Percentiles rank a stretch among this genome's conserved stretches.
Evolutionary conservation across 2,329 filamentous ascomycete genomes (phyloP).

Genomic region (Ascochyta clinopodiicola): DNA sequence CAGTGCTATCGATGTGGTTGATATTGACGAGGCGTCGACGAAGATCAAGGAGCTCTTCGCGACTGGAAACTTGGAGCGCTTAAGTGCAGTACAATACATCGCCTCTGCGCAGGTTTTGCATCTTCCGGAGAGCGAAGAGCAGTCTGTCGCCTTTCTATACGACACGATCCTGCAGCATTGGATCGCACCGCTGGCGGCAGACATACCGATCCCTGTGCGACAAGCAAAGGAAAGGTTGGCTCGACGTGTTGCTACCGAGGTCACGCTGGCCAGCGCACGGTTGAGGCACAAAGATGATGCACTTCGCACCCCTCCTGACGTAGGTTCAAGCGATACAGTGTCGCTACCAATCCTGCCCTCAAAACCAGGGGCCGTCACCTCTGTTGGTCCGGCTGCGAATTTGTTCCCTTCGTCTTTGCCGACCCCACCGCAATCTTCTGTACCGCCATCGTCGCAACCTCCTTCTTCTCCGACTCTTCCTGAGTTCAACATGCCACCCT

Average conservation of each 20-base stretch:
- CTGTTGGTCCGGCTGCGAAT: background rate
- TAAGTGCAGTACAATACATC: conserved; percentile 19
- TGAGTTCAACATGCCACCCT: background rate
- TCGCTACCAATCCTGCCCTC: conserved; percentile 32
- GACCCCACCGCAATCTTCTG: conserved; percentile 22
- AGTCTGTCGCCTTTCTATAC: conserved; percentile 36
- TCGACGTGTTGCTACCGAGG: conserved; percentile 46
- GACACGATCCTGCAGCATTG: conserved; percentile 42
- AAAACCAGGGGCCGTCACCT: conserved; percentile 9
- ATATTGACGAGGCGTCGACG: conserved; percentile 41
- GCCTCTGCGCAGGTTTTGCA: conserved; percentile 24
- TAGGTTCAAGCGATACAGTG: conserved; percentile 20
- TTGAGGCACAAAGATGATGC: conserved; percentile 18
- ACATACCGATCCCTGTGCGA: conserved; percentile 33
- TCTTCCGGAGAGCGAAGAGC: conserved; percentile 13
- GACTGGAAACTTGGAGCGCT: background rate
- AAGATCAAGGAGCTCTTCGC: conserved; percentile 28
- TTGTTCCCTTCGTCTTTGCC: conserved; percentile 20
- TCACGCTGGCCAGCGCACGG: conserved; percentile 46
- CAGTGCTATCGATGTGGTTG: conserved; percentile 26
- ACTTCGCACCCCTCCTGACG: conserved; percentile 12
- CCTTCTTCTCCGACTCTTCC: conserved; percentile 13
- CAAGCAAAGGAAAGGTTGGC: conserved; percentile 41
- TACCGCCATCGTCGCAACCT: conserved; percentile 24
- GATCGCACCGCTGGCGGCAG: conserved; percentile 38